Conservation (phyloP, 306 rosid species). For the Cercis canadensis region DNA sequence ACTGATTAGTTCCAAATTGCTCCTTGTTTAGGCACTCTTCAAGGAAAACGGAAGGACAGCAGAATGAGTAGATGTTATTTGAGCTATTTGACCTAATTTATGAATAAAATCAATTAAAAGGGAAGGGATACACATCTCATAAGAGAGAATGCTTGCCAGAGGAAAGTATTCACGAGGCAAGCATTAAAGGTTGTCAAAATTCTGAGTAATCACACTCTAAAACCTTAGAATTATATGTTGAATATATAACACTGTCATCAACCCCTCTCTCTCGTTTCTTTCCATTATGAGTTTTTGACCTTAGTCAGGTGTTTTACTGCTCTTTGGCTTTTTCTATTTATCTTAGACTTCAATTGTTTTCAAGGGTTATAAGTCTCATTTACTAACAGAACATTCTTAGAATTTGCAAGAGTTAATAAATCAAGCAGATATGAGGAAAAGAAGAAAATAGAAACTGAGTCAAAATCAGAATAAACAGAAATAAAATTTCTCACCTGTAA, state of each 20-base stretch:
- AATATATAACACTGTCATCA: slow-evolving; percentile 26
- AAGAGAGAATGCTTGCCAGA: background rate
- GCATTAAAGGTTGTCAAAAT: too few relatives aligned
- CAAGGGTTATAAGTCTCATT: slow-evolving; percentile 19
- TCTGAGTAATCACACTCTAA: background rate
- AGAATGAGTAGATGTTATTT: background rate
- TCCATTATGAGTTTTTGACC: slow-evolving; percentile 12
- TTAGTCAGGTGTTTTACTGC: background rate
- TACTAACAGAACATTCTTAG: slow-evolving; percentile 32
- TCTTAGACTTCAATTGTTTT: slow-evolving; percentile 8
- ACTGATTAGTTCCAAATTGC: background rate
- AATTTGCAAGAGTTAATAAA: slow-evolving; percentile 6
- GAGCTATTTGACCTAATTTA: background rate
- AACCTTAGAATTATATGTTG: background rate
- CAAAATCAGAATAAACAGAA: slow-evolving; percentile 21
- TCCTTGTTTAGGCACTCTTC: slow-evolving; percentile 2
- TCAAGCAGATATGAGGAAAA: background rate
- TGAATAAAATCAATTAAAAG: background rate
- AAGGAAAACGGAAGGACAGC: background rate
- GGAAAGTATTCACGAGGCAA: too few relatives aligned
- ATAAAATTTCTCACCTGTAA: slow-evolving; percentile 66
- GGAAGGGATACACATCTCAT: slow-evolving; percentile 1
- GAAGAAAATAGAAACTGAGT: slow-evolving; percentile 26
- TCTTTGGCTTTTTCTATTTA: background rate
- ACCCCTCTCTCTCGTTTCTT: background rate